These are phyloP conservation scores for Penicillium silybi DNA, from an alignment of 495 filamentous ascomycete genomes.

Conservation along the genomic window DNA sequence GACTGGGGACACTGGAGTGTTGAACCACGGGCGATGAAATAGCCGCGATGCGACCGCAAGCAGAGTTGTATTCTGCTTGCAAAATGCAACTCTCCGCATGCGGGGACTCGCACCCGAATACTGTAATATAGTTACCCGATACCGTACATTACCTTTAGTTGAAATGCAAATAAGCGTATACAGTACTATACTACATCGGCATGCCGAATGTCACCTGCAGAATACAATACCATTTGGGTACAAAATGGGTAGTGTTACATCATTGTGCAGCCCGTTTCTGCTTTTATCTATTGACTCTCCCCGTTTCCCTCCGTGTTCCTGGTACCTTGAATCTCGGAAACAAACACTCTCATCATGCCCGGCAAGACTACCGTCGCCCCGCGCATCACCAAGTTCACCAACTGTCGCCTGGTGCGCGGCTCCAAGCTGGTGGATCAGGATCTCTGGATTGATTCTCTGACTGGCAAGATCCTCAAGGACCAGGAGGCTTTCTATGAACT, in stretches of 20 bases:
- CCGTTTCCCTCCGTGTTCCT: background rate
- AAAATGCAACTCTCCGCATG: slow-evolving; percentile 14
- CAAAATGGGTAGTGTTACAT: slow-evolving; percentile 21
- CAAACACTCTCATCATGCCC: slow-evolving; percentile 25
- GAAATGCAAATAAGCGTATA: slow-evolving; percentile 3
- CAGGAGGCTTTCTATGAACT: slow-evolving; percentile 74
- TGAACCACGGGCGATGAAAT: slow-evolving; percentile 1
- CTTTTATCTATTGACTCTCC: slow-evolving; percentile 7
- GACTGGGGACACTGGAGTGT: background rate
- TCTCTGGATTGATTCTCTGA: slow-evolving; percentile 71
- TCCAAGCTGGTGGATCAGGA: slow-evolving; percentile 63
- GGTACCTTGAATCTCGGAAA: background rate
- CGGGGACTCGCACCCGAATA: slow-evolving; percentile 1
- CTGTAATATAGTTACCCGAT: background rate
- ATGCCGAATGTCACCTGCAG: slow-evolving; percentile 24
- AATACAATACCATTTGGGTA: background rate
- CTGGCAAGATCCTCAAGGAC: slow-evolving; percentile 70
- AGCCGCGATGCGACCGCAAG: slow-evolving; percentile 12
- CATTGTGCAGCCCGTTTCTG: slow-evolving; percentile 8
- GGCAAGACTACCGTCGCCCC: slow-evolving; percentile 33
- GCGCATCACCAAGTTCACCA: slow-evolving; percentile 77
- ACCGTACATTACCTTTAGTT: background rate
- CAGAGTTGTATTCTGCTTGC: slow-evolving; percentile 12
- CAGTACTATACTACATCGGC: slow-evolving; percentile 27
- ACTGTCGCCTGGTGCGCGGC: slow-evolving; percentile 66